Evolutionary conservation across 345 rosid genomes (phyloP).

Genomic region (Eucalyptus curtisii): DNA sequence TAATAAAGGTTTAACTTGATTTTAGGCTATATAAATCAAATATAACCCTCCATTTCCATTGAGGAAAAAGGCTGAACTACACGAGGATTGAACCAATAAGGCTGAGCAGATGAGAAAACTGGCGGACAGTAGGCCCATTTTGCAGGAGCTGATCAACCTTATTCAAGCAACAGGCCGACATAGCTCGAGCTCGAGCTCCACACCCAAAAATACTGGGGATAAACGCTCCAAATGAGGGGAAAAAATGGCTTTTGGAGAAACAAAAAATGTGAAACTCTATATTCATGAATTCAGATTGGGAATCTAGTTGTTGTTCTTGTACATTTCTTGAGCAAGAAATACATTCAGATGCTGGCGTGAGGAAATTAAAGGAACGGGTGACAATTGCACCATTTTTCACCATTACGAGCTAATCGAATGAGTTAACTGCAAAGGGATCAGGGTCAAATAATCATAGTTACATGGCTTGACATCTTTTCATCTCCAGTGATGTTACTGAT

Average conservation of each 20-base stretch:
- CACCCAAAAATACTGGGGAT: not conserved
- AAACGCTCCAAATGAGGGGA: not conserved
- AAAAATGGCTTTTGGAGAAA: not conserved
- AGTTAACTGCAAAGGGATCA: conserved; percentile 3
- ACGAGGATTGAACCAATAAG: not conserved
- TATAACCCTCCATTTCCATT: not conserved
- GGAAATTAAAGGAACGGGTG: conserved; percentile 13
- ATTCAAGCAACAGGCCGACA: not conserved
- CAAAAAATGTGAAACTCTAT: not conserved
- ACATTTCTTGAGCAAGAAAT: conserved; percentile 2
- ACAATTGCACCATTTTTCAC: conserved; percentile 23
- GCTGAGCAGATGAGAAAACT: not conserved
- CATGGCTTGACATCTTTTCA: not conserved
- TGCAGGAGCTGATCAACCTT: not conserved
- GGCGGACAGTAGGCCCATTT: not conserved
- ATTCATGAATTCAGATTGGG: not conserved
- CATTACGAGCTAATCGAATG: conserved; percentile 2
- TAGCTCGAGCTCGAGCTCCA: not conserved
- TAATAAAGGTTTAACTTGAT: not conserved
- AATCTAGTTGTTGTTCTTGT: not conserved
- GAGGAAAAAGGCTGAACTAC: not conserved
- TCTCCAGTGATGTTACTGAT: not conserved
- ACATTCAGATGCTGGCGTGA: not conserved
- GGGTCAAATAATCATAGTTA: not conserved
- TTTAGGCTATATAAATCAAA: not conserved